Evolutionary conservation across 805 yeast species (phyloP).

Genomic region (Kluyveromyces dobzhanskii): DNA sequence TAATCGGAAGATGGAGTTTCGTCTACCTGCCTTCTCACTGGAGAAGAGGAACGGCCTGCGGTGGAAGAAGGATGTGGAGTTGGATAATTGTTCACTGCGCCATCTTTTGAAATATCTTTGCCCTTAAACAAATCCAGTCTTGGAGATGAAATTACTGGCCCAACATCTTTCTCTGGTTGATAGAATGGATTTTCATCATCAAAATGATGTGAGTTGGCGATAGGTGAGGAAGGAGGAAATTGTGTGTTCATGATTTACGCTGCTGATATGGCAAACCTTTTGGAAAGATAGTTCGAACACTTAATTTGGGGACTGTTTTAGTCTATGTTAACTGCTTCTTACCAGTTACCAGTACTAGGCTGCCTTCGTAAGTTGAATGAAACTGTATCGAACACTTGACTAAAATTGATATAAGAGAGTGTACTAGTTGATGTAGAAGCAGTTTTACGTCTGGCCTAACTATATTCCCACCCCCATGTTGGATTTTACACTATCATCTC

Average conservation of each 20-base stretch:
- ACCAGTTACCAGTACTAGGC: too few relatives aligned
- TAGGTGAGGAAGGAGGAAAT: conserved; percentile 35
- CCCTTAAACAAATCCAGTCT: conserved; percentile 9
- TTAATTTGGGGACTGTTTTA: too few relatives aligned
- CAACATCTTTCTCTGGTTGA: conserved; percentile 6
- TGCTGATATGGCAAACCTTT: too few relatives aligned
- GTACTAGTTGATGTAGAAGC: too few relatives aligned
- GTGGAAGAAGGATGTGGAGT: conserved; percentile 69
- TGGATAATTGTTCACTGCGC: conserved; percentile 34
- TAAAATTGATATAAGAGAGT: too few relatives aligned
- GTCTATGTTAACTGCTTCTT: too few relatives aligned
- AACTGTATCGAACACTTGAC: too few relatives aligned
- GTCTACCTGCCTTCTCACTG: conserved; percentile 12
- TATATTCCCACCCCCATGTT: too few relatives aligned
- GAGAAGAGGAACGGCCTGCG: conserved; percentile 35
- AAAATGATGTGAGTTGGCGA: conserved; percentile 11
- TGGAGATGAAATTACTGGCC: conserved; percentile 12
- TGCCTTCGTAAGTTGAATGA: too few relatives aligned
- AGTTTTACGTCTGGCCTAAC: too few relatives aligned
- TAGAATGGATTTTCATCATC: conserved; percentile 11
- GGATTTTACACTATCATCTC: too few relatives aligned
- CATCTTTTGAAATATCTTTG: conserved; percentile 5
- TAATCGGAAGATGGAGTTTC: conserved; percentile 5
- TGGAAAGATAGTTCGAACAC: too few relatives aligned
- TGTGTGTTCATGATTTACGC: conserved; percentile 10